A percentile compares a stretch with the other conserved stretches of the same genome.
phyloP scores from a whole-genome alignment of 768 basidiomycete genomes.

The Lactarius hatsudake region DNA sequence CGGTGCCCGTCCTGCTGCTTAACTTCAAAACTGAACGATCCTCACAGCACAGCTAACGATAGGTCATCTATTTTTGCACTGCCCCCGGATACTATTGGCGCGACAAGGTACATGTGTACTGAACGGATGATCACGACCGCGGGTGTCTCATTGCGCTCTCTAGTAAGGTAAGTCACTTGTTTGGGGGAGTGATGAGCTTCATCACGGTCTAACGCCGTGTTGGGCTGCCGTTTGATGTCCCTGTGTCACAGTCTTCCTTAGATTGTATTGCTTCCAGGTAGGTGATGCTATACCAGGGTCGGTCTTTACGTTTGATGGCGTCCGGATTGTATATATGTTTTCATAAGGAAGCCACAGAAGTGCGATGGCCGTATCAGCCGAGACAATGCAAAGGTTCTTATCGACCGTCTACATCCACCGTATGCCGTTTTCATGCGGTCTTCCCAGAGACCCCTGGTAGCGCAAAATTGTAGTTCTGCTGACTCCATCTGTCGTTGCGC shows the following conservation, averaged over 20 bases:
- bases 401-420: background rate
- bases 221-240: background rate
- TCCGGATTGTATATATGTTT: background rate
- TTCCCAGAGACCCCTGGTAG: slow-evolving; percentile 12
- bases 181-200: background rate
- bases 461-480: background rate
- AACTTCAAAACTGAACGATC: background rate
- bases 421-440: background rate
- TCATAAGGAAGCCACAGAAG: background rate
- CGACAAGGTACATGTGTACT: background rate
- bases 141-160: background rate
- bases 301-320: background rate
- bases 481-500: background rate
- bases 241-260: background rate
- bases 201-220: background rate
- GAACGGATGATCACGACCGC: background rate
- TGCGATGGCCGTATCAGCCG: background rate
- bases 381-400: background rate
- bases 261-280: background rate
- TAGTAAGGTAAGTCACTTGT: background rate
- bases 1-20: background rate
- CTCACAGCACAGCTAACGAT: background rate
- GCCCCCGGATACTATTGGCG: background rate
- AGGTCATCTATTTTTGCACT: background rate
- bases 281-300: background rate